phyloP scores from a whole-genome alignment of 2,329 filamentous ascomycete species.

The Beauveria brongniartii region DNA sequence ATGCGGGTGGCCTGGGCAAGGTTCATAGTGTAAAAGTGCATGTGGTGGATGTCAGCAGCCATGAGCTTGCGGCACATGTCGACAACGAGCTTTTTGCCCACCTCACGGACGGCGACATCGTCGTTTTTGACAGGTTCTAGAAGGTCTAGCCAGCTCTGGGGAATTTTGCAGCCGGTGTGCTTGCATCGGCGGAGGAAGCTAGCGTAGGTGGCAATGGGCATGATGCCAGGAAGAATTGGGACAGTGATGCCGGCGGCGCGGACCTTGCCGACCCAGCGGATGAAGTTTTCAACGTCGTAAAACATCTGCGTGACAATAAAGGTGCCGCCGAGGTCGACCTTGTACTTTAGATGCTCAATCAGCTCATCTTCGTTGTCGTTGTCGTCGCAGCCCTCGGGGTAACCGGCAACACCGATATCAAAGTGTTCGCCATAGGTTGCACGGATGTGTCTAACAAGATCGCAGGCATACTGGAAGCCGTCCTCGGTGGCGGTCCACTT shows the following conservation, averaged over 20 bases:
- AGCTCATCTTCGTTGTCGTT: constrained; percentile 78
- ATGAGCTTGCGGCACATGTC: constrained; percentile 85
- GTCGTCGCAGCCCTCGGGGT: constrained; percentile 92
- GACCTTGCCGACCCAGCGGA: constrained; percentile 82
- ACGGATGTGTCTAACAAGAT: constrained; percentile 79
- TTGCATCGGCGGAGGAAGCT: constrained; percentile 84
- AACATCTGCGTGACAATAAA: constrained; percentile 99
- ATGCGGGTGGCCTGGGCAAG: constrained; percentile 88
- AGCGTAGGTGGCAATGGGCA: constrained; percentile 86
- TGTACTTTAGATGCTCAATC: constrained; percentile 91
- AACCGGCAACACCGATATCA: constrained; percentile 94
- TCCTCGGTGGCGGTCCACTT: constrained; percentile 85
- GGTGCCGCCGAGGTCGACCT: constrained; percentile 85
- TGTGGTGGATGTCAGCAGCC: constrained; percentile 70
- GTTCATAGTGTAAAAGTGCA: constrained; percentile 99
- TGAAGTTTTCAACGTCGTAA: constrained; percentile 93
- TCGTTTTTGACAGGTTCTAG: constrained; percentile 96
- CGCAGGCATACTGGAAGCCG: constrained; percentile 85
- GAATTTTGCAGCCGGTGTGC: constrained; percentile 83
- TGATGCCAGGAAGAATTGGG: constrained; percentile 79
- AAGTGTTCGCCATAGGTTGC: constrained; percentile 67
- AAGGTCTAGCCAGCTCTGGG: constrained; percentile 68
- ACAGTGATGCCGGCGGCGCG: constrained; percentile 76
- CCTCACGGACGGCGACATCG: constrained; percentile 81
- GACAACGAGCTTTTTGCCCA: constrained; percentile 79